Conservation (phyloP, 1,284 basidiomycete species). For the Trichosporon coremiiforme region DNA sequence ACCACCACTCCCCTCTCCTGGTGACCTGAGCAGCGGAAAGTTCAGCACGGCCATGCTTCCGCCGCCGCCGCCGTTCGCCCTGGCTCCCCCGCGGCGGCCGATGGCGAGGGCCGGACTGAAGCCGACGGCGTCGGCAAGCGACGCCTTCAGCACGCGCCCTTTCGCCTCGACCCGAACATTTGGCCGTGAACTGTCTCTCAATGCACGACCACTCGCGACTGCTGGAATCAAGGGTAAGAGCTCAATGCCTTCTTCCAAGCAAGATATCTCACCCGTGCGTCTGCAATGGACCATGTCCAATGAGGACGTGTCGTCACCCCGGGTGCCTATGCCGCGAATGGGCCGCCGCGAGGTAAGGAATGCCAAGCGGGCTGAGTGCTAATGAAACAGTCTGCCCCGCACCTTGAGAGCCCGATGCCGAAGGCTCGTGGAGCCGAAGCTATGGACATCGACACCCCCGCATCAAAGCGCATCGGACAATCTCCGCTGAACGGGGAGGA, state of each 20-base stretch:
- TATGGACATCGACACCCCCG: slow-evolving; percentile 54
- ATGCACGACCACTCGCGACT: slow-evolving; percentile 25
- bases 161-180: slow-evolving; percentile 36
- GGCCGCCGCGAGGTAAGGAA: slow-evolving; percentile 41
- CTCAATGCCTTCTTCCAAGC: neutral
- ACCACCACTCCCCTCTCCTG: slow-evolving; percentile 30
- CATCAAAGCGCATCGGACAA: slow-evolving; percentile 16
- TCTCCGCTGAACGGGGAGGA: slow-evolving; percentile 38
- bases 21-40: slow-evolving; percentile 21
- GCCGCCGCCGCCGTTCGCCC: slow-evolving; percentile 37
- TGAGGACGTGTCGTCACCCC: slow-evolving; percentile 41
- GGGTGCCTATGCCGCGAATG: slow-evolving; percentile 37
- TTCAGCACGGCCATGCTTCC: slow-evolving; percentile 29
- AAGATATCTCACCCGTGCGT: slow-evolving; percentile 33
- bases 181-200: slow-evolving; percentile 46
- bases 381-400: slow-evolving; percentile 30
- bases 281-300: slow-evolving; percentile 48
- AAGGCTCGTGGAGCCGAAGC: slow-evolving; percentile 6
- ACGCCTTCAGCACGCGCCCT: slow-evolving; percentile 13
- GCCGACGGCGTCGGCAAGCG: slow-evolving; percentile 7
- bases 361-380: neutral
- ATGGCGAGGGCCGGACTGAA: slow-evolving; percentile 3
- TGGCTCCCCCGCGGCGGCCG: slow-evolving; percentile 40
- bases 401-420: slow-evolving; percentile 23
- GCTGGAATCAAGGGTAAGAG: slow-evolving; percentile 22